Evolutionary conservation across 139 green algal genomes (phyloP).

Genomic region (Bryopsis sp.): DNA sequence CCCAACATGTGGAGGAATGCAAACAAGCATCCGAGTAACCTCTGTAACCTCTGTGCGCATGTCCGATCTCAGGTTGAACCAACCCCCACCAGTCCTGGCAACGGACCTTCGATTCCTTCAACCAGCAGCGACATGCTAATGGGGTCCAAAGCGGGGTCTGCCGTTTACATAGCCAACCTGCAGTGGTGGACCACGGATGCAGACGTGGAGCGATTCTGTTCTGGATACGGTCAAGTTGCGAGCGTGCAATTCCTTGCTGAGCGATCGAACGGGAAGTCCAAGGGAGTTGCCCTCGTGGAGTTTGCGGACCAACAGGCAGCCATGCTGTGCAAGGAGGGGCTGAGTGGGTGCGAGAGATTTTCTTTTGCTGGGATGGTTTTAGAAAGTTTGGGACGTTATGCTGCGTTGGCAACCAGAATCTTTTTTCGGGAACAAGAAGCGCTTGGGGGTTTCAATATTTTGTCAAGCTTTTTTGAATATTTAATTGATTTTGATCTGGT

Average conservation of each 20-base stretch:
- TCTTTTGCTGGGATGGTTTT: neutral
- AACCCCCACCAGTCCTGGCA: too few species aligned
- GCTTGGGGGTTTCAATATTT: too few species aligned
- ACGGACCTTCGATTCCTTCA: too few species aligned
- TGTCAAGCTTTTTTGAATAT: too few species aligned
- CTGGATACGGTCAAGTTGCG: conserved; percentile 47
- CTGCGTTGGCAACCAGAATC: neutral
- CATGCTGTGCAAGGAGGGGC: conserved; percentile 38
- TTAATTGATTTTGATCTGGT: too few species aligned
- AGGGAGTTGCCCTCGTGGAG: conserved; percentile 69
- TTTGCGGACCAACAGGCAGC: conserved; percentile 46
- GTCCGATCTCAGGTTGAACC: too few species aligned
- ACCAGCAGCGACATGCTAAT: too few species aligned
- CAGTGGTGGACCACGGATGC: conserved; percentile 90
- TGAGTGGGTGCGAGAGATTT: conserved; percentile 41
- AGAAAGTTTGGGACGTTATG: neutral
- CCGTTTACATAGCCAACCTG: conserved; percentile 74
- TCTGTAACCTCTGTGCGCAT: too few species aligned
- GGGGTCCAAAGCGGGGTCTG: too few species aligned
- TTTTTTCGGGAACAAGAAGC: too few species aligned
- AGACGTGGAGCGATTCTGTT: conserved; percentile 65
- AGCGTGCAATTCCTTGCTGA: conserved; percentile 75
- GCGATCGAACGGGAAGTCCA: conserved; percentile 68
- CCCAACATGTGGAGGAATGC: too few species aligned
- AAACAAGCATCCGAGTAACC: too few species aligned